Evolutionary conservation across 2,329 filamentous ascomycete species (phyloP).

Genomic region (Delphinella strobiligena): DNA sequence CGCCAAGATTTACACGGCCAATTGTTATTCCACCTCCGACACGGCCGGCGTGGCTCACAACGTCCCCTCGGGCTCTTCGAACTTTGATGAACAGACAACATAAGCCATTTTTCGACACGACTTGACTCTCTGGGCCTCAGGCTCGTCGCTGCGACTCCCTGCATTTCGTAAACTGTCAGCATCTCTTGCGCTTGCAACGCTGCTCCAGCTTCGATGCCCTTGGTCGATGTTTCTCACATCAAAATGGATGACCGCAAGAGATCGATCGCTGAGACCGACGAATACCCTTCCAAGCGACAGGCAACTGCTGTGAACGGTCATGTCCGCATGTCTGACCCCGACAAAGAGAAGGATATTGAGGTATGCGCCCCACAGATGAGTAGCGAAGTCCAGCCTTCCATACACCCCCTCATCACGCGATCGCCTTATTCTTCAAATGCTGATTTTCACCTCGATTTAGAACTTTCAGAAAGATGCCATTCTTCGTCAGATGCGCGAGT

Average conservation of each 20-base stretch:
- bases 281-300: constrained; percentile 82
- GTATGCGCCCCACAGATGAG: too few species aligned
- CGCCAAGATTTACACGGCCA: too few species aligned
- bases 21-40: too few species aligned
- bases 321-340: constrained; percentile 43
- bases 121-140: too few species aligned
- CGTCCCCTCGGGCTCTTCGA: too few species aligned
- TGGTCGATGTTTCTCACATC: constrained; percentile 68
- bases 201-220: constrained; percentile 68
- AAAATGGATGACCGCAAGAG: constrained; percentile 99
- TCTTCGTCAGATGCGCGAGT: constrained; percentile 93
- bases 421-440: constrained; percentile 1
- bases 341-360: constrained; percentile 62
- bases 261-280: constrained; percentile 72
- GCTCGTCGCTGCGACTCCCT: not conserved
- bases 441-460: constrained; percentile 32
- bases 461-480: constrained; percentile 94
- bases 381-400: too few species aligned
- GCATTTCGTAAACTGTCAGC: not conserved
- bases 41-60: too few species aligned
- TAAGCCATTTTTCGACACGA: too few species aligned
- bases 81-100: too few species aligned
- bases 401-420: constrained; percentile 2
- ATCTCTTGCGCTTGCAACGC: too few species aligned
- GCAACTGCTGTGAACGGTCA: constrained; percentile 66